A percentile compares a stretch with the other conserved stretches of the same genome.
Conservation (phyloP, 805 yeast genomes). For the Starmerella powellii region DNA sequence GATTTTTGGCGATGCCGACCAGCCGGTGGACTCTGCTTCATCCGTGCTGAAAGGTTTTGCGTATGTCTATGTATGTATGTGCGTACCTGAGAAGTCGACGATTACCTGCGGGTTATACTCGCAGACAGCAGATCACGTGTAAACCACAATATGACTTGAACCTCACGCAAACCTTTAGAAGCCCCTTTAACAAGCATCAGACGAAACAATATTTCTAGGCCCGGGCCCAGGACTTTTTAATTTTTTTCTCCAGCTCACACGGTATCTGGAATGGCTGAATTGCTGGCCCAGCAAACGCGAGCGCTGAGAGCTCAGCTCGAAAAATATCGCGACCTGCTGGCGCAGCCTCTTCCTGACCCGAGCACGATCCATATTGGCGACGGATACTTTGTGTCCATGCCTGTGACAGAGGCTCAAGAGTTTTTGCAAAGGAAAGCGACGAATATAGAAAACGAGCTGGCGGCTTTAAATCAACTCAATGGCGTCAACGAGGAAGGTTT, state of each 20-base stretch:
- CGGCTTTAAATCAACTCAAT: slow-evolving; percentile 11
- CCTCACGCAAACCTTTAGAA: no score
- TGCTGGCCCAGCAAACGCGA: not conserved
- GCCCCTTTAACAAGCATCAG: no score
- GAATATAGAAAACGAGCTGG: slow-evolving; percentile 12
- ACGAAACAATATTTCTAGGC: no score
- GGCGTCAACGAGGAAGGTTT: slow-evolving; percentile 36
- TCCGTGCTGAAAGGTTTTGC: no score
- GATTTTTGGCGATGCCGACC: no score
- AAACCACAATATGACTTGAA: no score
- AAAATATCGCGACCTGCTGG: slow-evolving; percentile 10
- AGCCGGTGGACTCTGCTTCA: no score
- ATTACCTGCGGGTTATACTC: no score
- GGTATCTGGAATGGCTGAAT: not conserved
- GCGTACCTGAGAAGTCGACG: no score
- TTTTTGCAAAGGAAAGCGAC: slow-evolving; percentile 19
- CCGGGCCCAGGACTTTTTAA: no score
- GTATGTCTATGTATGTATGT: no score
- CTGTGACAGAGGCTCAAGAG: slow-evolving; percentile 14
- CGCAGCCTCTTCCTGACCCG: slow-evolving; percentile 1
- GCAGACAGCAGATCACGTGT: no score
- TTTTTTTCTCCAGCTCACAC: not conserved
- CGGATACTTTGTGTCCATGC: slow-evolving; percentile 25
- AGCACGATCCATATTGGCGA: slow-evolving; percentile 25
- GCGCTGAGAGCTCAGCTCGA: slow-evolving; percentile 5